Evolutionary conservation across 2,329 filamentous ascomycete genomes (phyloP), one percentile per base, ranked within the genome.

Genomic region (Zymoseptoria crescenta): DNA sequence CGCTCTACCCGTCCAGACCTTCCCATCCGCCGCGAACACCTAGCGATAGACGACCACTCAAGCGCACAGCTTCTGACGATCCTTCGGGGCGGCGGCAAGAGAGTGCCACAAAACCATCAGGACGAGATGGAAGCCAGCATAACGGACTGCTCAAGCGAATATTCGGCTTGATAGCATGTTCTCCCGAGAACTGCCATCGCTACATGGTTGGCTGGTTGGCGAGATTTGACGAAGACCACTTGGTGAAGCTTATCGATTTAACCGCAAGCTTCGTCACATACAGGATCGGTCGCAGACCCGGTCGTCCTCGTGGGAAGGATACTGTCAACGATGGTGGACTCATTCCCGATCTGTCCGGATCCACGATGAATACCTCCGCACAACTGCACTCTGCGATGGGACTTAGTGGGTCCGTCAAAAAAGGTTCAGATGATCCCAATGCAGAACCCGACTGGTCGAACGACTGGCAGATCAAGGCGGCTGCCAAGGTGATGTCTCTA

Each of bases 391-490:
- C 89, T 35, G 89, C 89, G n/a, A 80, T 95, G 19, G 86, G 81
- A 20, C 73, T 80, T 51, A 74, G 77, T 20, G 75, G 78, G 2
- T 74, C 77, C 41, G 68, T 78, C 2, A 77, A 70, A 71, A 76
- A 62, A 69, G 75, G 78, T 9, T 85, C 62, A 82, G 69, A 83
- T 81, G 68, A 72, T 77, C 20, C 82, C 8, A 65, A 82, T 56
- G 80, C 83, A 30, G 75, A 76, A 49, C 75, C 77, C 28, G 75
- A 84, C 0, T 95, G 94, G 70, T 80, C 81, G 20, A 89, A 93
- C 59, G 92, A 96, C 69, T 96, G 92, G 92, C 91, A 96, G 73
- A 84, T 96, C 58, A 88, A 85, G 71, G 89, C 89, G 9, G 88
- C 88, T 7, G 87, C 90, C 2, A 86, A 87, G 65, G 84, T 95